A percentile compares a stretch with the other conserved stretches of the same genome.
Evolutionary conservation across 306 rosid genomes (phyloP).

Genomic region (Citrullus colocynthis): DNA sequence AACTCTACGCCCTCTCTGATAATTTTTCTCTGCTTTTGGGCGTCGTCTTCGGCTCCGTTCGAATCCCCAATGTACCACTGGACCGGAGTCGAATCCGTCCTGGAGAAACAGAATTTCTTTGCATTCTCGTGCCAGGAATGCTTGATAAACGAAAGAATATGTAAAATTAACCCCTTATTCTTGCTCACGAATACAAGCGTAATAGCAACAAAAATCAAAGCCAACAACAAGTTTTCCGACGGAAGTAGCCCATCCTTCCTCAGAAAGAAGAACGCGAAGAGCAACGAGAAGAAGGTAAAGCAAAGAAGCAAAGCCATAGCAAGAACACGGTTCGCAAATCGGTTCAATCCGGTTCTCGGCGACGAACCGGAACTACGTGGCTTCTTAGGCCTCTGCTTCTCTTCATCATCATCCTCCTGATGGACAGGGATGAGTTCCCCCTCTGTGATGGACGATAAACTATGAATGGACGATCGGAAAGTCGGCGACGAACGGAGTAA

Average conservation of each 20-base stretch:
- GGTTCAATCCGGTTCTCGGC: slow-evolving; percentile 27
- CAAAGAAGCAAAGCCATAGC: slow-evolving; percentile 25
- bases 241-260: slow-evolving; percentile 41
- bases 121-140: slow-evolving; percentile 52
- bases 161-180: slow-evolving; percentile 52
- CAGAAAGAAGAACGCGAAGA: slow-evolving; percentile 33
- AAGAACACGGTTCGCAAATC: slow-evolving; percentile 18
- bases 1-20: slow-evolving; percentile 82
- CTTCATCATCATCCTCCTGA: slow-evolving; percentile 22
- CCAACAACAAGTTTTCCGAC: slow-evolving; percentile 66
- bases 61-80: slow-evolving; percentile 90
- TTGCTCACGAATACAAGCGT: slow-evolving; percentile 51
- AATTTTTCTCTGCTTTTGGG: slow-evolving; percentile 19
- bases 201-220: slow-evolving; percentile 73
- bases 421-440: slow-evolving; percentile 23
- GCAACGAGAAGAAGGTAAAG: slow-evolving; percentile 28
- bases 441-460: slow-evolving; percentile 58
- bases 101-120: slow-evolving; percentile 33
- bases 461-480: slow-evolving; percentile 83
- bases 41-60: background rate
- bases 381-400: slow-evolving; percentile 20
- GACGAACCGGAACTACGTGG: slow-evolving; percentile 23
- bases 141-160: slow-evolving; percentile 23
- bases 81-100: slow-evolving; percentile 39
- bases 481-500: slow-evolving; percentile 81